These are phyloP conservation scores for Conringia planisiliqua DNA, from an alignment of 345 rosid species.

Conservation along the genomic window DNA sequence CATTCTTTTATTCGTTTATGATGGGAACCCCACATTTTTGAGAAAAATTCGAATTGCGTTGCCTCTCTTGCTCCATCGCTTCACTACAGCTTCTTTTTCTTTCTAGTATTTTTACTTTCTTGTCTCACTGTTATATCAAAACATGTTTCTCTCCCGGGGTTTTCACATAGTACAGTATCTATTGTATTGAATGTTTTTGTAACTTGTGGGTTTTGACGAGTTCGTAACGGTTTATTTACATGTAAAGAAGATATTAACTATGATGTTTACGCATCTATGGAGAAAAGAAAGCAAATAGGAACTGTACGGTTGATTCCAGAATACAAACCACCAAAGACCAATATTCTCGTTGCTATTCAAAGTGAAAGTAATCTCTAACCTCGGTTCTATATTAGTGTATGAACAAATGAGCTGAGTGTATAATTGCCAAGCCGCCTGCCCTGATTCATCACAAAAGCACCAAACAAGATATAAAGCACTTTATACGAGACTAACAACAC, in stretches of 20 bases:
- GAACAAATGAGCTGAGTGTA: not conserved
- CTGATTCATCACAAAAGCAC: constrained; percentile 17
- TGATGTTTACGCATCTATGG: constrained; percentile 1
- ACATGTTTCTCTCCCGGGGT: not conserved
- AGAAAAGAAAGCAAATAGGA: not conserved
- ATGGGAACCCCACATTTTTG: constrained; percentile 6
- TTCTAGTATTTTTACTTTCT: too few species aligned
- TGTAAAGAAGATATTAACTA: constrained; percentile 5
- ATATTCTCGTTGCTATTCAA: not conserved
- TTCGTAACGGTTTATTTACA: constrained; percentile 12
- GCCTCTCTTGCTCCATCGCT: not conserved
- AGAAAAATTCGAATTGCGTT: not conserved
- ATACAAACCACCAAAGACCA: not conserved
- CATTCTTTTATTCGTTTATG: constrained; percentile 18
- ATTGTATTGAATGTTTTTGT: constrained; percentile 15
- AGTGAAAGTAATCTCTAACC: constrained; percentile 16
- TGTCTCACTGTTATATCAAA: too few species aligned
- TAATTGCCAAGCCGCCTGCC: not conserved
- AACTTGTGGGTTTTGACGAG: not conserved
- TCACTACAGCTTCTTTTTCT: not conserved
- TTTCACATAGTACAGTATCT: not conserved
- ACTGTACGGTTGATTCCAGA: not conserved
- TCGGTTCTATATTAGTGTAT: constrained; percentile 3
- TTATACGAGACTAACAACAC: not conserved
- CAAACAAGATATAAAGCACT: constrained; percentile 1